Evolutionary conservation across 345 rosid species (phyloP), one percentile per base, ranked within the genome.

Genomic region (Noccaea caerulescens): DNA sequence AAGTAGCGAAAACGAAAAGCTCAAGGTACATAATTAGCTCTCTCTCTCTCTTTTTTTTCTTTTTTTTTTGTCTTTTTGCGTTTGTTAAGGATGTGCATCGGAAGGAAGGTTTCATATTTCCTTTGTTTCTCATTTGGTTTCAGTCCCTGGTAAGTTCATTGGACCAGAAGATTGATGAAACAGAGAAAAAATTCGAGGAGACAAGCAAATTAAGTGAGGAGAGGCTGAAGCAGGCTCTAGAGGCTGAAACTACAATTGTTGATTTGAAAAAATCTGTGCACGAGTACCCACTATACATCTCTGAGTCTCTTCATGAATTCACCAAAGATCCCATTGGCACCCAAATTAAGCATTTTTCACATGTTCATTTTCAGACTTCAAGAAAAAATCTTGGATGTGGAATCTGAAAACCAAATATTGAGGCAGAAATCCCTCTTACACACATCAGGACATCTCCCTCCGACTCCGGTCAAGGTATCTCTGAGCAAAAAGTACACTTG

Each of bases 141-240:
- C 84, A 93, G 98, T 83, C 82, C 38, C 66, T 86, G 72, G 91
- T 91, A 43, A 83, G 77, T 75, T 91, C 95, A n/a, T 68, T 93
- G 75, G 95, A 91, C 81, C 81, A 82, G 76, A 87, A 89, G 81
- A 81, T 93, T 79, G 88, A 82, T 60, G 95, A 86, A 80, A 85
- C 95, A 0, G 93, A 91, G 87, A 85, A 84, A 69, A 89, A 79
- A 51, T 87, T 86, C 70, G 88, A 84, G 78, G 96, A 88, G 86
- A 87, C 93, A 0, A 91, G 78, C 77, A 89, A 71, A 79, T 60
- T 87, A 47, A 91, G 95, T 45, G 96, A 87, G 74, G 95, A 93
- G 77, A 86, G 98, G 78, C 76, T 86, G 79, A 89, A 87, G 84
- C 97, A 89, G 84, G 90, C 97, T 79, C 45, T 80, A 83, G 97